phyloP scores from a whole-genome alignment of 352 stramenopile species.

The Aphanomyces astaci region DNA sequence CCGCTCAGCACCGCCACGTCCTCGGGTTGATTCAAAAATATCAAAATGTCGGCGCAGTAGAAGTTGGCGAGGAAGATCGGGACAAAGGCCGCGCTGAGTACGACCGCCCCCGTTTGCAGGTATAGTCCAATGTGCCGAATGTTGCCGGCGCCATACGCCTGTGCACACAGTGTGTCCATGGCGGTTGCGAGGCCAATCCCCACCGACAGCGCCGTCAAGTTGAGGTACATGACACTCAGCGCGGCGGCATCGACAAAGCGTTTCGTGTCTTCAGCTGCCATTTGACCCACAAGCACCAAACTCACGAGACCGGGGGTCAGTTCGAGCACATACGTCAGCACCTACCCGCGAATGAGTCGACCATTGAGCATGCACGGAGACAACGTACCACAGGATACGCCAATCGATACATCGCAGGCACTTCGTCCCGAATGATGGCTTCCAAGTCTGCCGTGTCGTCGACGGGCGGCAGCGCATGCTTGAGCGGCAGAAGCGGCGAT shows the following conservation, averaged over 20 bases:
- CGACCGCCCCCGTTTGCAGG: constrained; percentile 69
- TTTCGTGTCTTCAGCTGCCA: constrained; percentile 52
- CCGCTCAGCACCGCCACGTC: constrained; percentile 62
- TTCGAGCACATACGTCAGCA: constrained; percentile 30
- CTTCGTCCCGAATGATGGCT: constrained; percentile 7
- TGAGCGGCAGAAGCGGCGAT: constrained; percentile 9
- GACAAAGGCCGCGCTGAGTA: constrained; percentile 58
- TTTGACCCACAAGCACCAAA: constrained; percentile 50
- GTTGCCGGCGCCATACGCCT: constrained; percentile 79
- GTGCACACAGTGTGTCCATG: constrained; percentile 84
- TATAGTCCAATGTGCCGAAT: constrained; percentile 80
- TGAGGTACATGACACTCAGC: constrained; percentile 71
- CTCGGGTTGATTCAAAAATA: constrained; percentile 54
- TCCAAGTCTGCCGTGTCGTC: constrained; percentile 1
- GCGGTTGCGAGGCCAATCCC: constrained; percentile 77
- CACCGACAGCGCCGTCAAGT: constrained; percentile 74
- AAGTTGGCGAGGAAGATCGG: constrained; percentile 54
- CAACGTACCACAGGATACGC: constrained; percentile 20
- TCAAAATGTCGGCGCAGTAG: constrained; percentile 68
- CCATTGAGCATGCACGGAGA: not conserved
- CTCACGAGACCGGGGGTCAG: constrained; percentile 50
- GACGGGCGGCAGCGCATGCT: not conserved
- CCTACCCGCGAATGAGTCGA: not conserved
- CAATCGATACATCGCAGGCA: constrained; percentile 13
- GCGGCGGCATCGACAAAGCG: constrained; percentile 51